A percentile compares a stretch with the other conserved stretches of the same genome.
Evolutionary conservation across 169 alveolate genomes (phyloP).

Genomic region (Plasmodium inui): DNA sequence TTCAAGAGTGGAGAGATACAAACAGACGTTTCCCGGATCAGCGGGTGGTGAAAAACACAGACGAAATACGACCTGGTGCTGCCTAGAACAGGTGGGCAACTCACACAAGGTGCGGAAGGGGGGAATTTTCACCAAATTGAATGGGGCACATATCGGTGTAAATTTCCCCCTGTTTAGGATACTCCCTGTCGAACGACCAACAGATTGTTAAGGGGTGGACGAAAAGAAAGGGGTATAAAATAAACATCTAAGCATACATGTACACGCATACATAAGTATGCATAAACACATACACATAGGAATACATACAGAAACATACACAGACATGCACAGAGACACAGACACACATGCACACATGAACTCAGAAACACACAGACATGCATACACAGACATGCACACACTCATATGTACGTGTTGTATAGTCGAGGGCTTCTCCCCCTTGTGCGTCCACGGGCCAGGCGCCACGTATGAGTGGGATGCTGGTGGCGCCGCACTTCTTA

Average conservation of each 20-base stretch:
- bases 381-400: neutral
- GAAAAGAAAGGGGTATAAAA: neutral
- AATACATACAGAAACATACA: too few species aligned
- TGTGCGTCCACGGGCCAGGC: neutral
- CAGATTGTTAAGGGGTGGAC: neutral
- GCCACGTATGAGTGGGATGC: neutral
- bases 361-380: too few species aligned
- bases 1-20: neutral
- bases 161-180: neutral
- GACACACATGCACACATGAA: neutral
- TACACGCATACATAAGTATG: neutral
- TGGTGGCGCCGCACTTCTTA: neutral
- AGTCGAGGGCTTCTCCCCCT: neutral
- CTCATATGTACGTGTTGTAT: neutral
- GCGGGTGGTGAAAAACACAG: neutral
- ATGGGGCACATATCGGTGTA: neutral
- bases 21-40: neutral
- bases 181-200: neutral
- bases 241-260: neutral
- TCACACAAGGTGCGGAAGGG: neutral
- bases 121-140: neutral
- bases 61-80: neutral
- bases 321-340: neutral
- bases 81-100: neutral
- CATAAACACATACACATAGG: neutral